Evolutionary conservation across 78 protist genomes (phyloP).

Genomic region (Guillardia theta): DNA sequence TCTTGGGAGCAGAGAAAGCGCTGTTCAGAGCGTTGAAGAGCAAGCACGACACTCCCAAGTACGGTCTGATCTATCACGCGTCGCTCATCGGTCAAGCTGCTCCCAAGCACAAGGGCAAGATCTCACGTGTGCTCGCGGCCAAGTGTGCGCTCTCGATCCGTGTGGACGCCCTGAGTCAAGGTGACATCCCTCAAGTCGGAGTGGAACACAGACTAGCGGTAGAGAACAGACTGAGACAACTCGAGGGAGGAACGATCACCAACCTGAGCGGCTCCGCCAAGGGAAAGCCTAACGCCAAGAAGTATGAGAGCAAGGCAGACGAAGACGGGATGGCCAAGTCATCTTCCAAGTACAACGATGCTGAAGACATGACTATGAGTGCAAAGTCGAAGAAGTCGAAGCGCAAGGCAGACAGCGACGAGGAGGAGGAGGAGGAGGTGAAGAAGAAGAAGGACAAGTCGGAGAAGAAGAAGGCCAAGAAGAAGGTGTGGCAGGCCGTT

Average conservation of each 20-base stretch:
- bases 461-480: constrained; percentile 34
- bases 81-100: constrained; percentile 93
- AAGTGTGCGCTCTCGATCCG: constrained; percentile 91
- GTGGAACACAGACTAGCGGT: constrained; percentile 61
- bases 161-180: constrained; percentile 92
- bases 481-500: background rate
- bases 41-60: constrained; percentile 82
- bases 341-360: background rate
- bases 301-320: background rate
- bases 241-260: constrained; percentile 66
- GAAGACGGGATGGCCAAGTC: background rate
- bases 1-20: constrained; percentile 99
- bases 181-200: constrained; percentile 70
- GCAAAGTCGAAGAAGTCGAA: constrained; percentile 26
- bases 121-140: constrained; percentile 95
- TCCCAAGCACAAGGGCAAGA: constrained; percentile 86
- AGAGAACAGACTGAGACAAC: constrained; percentile 71
- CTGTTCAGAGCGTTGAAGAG: constrained; percentile 88
- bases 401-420: background rate
- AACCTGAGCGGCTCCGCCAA: background rate
- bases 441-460: constrained; percentile 6
- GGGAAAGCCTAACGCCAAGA: background rate
- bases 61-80: constrained; percentile 97
- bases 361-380: background rate
- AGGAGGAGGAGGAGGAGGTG: constrained; percentile 16